Evolutionary conservation across 2,329 filamentous ascomycete species (phyloP).

Genomic region (Paramyrothecium sp.): DNA sequence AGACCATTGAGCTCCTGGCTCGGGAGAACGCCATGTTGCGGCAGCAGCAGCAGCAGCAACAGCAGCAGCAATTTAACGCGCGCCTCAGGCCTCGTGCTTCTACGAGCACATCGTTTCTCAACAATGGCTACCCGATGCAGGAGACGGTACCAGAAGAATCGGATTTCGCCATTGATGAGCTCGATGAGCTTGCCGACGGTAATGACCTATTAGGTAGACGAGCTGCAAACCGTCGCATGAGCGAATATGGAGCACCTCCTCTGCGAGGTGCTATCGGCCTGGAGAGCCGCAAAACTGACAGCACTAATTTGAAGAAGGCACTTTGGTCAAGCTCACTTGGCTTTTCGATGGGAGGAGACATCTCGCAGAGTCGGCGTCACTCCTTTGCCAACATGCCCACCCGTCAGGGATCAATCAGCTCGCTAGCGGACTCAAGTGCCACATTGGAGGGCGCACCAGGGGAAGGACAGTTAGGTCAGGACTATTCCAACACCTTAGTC

Average conservation of each 20-base stretch:
- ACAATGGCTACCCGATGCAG: slow-evolving; percentile 58
- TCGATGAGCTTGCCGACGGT: slow-evolving; percentile 59
- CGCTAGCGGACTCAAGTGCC: slow-evolving; percentile 50
- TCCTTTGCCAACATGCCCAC: slow-evolving; percentile 73
- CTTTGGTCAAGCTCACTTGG: slow-evolving; percentile 72
- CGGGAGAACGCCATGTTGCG: slow-evolving; percentile 63
- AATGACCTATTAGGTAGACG: slow-evolving; percentile 47
- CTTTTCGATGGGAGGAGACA: slow-evolving; percentile 55
- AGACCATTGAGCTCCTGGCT: slow-evolving; percentile 61
- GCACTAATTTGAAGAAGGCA: slow-evolving; percentile 57
- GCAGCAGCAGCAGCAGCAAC: slow-evolving; percentile 41
- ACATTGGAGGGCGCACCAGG: slow-evolving; percentile 44
- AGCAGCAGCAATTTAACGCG: slow-evolving; percentile 49
- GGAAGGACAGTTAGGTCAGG: slow-evolving; percentile 42
- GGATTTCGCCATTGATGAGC: slow-evolving; percentile 71
- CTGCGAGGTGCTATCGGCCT: slow-evolving; percentile 49
- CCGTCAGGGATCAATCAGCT: slow-evolving; percentile 62
- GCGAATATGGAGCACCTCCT: slow-evolving; percentile 48
- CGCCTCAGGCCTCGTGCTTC: slow-evolving; percentile 58
- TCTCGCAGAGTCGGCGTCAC: slow-evolving; percentile 74
- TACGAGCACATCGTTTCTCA: slow-evolving; percentile 51
- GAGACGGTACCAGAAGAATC: slow-evolving; percentile 63
- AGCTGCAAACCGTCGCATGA: slow-evolving; percentile 51
- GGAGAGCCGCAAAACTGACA: slow-evolving; percentile 63
- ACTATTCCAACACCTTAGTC: slow-evolving; percentile 38